Conservation (phyloP, 2,329 filamentous ascomycete species). For the Phoma sp. region DNA sequence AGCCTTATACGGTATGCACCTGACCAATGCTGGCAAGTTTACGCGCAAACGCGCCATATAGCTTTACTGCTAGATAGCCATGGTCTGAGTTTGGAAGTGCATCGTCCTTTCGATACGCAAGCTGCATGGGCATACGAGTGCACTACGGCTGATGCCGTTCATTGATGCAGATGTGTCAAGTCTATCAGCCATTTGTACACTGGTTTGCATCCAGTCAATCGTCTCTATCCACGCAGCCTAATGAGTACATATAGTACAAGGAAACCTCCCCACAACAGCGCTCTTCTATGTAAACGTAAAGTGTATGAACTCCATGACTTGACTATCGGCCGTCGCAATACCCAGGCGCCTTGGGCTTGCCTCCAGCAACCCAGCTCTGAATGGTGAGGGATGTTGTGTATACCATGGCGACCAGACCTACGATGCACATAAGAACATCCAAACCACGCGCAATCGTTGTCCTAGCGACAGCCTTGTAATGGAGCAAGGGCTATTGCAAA, state of each 20-base stretch:
- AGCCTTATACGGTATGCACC: constrained; percentile 1
- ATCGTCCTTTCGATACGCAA: no score
- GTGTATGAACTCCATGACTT: background rate
- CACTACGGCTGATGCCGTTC: background rate
- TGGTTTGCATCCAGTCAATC: no score
- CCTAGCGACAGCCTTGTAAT: constrained; percentile 79
- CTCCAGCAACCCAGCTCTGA: constrained; percentile 78
- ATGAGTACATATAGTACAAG: background rate
- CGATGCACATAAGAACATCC: constrained; percentile 78
- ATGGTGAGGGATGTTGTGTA: constrained; percentile 91
- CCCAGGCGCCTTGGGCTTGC: constrained; percentile 60
- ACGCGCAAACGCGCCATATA: no score
- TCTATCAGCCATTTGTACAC: no score
- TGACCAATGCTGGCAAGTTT: background rate
- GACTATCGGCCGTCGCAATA: constrained; percentile 62
- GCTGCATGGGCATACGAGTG: no score
- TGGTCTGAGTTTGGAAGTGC: no score
- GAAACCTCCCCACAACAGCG: constrained; percentile 5
- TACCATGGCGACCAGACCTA: constrained; percentile 85
- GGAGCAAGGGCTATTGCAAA: constrained; percentile 76
- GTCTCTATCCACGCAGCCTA: no score
- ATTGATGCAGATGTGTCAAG: background rate
- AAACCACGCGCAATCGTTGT: constrained; percentile 69
- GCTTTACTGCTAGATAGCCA: no score
- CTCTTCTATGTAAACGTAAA: background rate